A percentile compares a stretch with the other conserved stretches of the same genome.
Conservation (phyloP, 1,284 basidiomycete genomes). For the Fomitopsis betulina region DNA sequence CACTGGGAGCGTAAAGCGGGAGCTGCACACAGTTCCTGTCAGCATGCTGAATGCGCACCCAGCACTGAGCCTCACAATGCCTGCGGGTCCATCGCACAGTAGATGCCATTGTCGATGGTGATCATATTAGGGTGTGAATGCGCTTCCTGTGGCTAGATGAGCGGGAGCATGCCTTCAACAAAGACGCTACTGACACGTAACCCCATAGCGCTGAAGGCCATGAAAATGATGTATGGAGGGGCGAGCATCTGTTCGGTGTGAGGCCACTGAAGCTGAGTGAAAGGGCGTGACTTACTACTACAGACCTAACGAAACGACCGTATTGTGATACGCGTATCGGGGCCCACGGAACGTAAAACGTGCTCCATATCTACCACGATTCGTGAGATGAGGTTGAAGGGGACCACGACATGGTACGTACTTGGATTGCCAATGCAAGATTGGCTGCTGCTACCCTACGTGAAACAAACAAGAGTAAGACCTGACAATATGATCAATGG, state of each 20-base stretch:
- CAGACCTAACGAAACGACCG: slow-evolving; percentile 12
- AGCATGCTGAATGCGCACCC: slow-evolving; percentile 16
- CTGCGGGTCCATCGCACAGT: slow-evolving; percentile 37
- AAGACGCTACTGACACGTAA: slow-evolving; percentile 19
- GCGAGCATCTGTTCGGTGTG: slow-evolving; percentile 29
- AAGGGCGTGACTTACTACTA: slow-evolving; percentile 3
- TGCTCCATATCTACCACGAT: slow-evolving; percentile 35
- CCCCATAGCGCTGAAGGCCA: slow-evolving; percentile 13
- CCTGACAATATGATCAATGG: not conserved
- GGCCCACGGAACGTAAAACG: slow-evolving; percentile 25
- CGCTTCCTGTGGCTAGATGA: not conserved
- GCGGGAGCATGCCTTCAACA: not conserved
- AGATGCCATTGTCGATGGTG: slow-evolving; percentile 39
- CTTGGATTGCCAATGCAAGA: slow-evolving; percentile 39
- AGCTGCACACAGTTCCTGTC: slow-evolving; percentile 20
- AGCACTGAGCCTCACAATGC: slow-evolving; percentile 29
- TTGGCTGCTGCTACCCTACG: slow-evolving; percentile 44
- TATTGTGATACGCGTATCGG: slow-evolving; percentile 6
- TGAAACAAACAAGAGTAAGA: not conserved
- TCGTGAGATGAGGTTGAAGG: slow-evolving; percentile 30
- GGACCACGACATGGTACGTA: not conserved
- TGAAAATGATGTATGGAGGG: slow-evolving; percentile 35
- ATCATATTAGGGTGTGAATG: slow-evolving; percentile 26
- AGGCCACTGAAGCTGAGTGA: not conserved
- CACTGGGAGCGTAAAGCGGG: slow-evolving; percentile 36